Evolutionary conservation across 352 stramenopile genomes (phyloP), one percentile per base, ranked within the genome.

Genomic region (Phytopythium sindhum): DNA sequence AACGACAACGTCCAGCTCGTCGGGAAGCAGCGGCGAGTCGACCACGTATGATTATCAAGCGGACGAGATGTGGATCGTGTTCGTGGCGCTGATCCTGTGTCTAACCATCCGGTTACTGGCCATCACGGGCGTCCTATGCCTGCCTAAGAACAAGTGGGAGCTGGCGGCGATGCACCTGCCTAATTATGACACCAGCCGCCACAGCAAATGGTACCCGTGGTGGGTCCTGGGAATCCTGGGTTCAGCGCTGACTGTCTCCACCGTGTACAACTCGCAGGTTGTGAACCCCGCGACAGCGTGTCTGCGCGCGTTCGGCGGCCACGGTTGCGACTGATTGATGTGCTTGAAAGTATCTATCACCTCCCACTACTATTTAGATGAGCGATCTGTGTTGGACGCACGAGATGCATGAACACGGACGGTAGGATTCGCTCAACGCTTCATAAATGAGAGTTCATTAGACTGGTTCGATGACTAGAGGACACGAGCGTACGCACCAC

Each of bases 151-250:
- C 50, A 56, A 56, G 50, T 57, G 21, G 15, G 28, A 57, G 19
- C 28, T 57, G 51, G 35, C 51, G n/a, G 51, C 51, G 8, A 28
- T 57, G 51, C 17, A 15, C 7, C 14, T 28, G 24, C 51, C 31
- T 3, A 11, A 44, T 4, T 14, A 19, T 42, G 28, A 5, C 26
- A 11, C 12, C 31, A 67, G 59, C 21, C 44, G 66, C 17, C 63
- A 66, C 33, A 59, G 62, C 26, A 33, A 50, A 5, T 23, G 31
- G 12, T 65, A 65, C 21, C 60, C 70, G 42, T 80, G 75, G 77
- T 84, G 70, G 51, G 59, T 84, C 21, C 59, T 73, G 0, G 73
- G 75, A 14, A 64, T 75, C 0, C 41, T 84, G 19, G 65, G 67
- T 11, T 24, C 64, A 19, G 64, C 77, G 0, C 68, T 72, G 33